Conservation (phyloP, 805 yeast species). For the Danielia reshetovae region DNA sequence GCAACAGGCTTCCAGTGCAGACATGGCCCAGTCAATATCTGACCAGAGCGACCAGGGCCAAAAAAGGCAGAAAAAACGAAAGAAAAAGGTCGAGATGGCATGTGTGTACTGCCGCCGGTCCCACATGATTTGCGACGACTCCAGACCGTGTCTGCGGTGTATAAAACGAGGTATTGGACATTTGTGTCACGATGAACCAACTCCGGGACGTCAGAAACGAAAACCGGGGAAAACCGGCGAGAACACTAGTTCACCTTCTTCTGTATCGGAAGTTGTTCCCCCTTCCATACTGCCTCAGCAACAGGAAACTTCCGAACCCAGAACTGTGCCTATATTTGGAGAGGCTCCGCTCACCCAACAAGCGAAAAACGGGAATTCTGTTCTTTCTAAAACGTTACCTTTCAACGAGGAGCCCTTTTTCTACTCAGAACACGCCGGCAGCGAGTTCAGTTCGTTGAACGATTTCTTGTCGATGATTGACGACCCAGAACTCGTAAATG, state of each 20-base stretch:
- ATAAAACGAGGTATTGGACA: conserved; percentile 85
- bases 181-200: conserved; percentile 73
- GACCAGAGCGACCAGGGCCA: too few species aligned
- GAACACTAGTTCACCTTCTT: too few species aligned
- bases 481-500: conserved; percentile 67
- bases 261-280: too few species aligned
- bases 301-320: background rate
- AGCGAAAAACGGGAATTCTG: conserved; percentile 16
- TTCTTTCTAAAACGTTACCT: conserved; percentile 38
- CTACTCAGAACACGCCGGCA: conserved; percentile 87
- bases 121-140: conserved; percentile 88
- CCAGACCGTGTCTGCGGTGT: conserved; percentile 76
- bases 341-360: background rate
- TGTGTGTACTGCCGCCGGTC: conserved; percentile 91
- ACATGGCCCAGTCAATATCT: too few species aligned
- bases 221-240: conserved; percentile 5
- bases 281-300: background rate
- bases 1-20: too few species aligned
- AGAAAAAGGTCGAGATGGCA: conserved; percentile 59
- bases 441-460: conserved; percentile 84
- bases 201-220: conserved; percentile 37
- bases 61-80: conserved; percentile 25
- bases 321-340: background rate
- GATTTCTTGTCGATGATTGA: conserved; percentile 89
- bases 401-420: conserved; percentile 71